These are phyloP conservation scores for Fusarium cicatricum DNA, from an alignment of 2,329 filamentous ascomycete genomes.

Conservation along the genomic window DNA sequence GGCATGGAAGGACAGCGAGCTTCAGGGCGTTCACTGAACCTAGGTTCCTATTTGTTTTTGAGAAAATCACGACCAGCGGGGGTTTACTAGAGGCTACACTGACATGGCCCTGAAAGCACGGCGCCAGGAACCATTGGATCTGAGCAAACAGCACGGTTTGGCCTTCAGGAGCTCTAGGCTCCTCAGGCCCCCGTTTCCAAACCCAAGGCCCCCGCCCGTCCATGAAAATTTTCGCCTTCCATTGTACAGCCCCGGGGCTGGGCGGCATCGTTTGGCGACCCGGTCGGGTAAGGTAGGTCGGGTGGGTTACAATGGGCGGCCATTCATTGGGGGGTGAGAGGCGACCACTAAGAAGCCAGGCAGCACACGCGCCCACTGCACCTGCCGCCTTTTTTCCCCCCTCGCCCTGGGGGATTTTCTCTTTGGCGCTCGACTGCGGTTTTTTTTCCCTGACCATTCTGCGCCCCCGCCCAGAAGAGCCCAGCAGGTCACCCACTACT, in stretches of 20 bases:
- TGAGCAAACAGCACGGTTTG: conserved; percentile 4
- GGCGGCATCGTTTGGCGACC: conserved; percentile 17
- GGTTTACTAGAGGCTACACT: conserved; percentile 6
- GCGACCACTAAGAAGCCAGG: conserved; percentile 24
- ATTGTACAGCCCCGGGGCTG: conserved; percentile 11
- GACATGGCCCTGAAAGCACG: background rate
- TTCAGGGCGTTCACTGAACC: conserved; percentile 1
- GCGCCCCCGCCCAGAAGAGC: conserved; percentile 27
- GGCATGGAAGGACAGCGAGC: background rate
- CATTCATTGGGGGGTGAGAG: conserved; percentile 10
- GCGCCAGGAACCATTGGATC: background rate
- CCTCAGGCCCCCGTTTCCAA: conserved; percentile 23
- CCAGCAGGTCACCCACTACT: conserved; percentile 23
- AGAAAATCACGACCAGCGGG: background rate
- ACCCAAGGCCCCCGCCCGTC: conserved; percentile 26
- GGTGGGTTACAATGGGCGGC: conserved; percentile 12
- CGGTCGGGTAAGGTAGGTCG: background rate
- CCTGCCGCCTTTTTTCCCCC: conserved; percentile 35
- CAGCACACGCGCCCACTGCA: conserved; percentile 33
- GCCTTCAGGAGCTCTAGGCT: background rate
- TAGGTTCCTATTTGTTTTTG: background rate
- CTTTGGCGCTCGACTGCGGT: background rate
- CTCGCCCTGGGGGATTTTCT: conserved; percentile 12
- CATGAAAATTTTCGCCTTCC: conserved; percentile 24
- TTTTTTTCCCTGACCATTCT: conserved; percentile 23